Percentiles rank a stretch among this genome's conserved stretches.
phyloP scores from a whole-genome alignment of 2,329 filamentous ascomycete genomes.

The Ampelomyces quisqualis region DNA sequence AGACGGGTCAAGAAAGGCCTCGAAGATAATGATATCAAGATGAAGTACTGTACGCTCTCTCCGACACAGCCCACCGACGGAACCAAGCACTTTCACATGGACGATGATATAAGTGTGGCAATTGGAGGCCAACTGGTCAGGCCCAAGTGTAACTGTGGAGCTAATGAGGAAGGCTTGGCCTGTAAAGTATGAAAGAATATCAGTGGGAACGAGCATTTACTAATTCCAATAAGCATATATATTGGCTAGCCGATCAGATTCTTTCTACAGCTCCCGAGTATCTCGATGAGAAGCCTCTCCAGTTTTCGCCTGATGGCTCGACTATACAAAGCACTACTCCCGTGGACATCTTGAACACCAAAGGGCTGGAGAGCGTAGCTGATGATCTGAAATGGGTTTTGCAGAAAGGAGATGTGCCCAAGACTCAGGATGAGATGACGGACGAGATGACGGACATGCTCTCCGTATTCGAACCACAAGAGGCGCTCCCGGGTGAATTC shows the following conservation, averaged over 20 bases:
- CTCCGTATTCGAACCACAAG: conserved; percentile 41
- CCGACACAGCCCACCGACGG: conserved; percentile 24
- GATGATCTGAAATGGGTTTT: conserved; percentile 34
- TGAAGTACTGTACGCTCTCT: conserved; percentile 39
- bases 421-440: conserved; percentile 34
- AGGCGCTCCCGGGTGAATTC: conserved; percentile 39
- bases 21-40: conserved; percentile 36
- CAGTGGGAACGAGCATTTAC: neutral
- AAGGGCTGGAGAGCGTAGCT: conserved; percentile 30
- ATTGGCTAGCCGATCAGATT: conserved; percentile 42
- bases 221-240: conserved; percentile 37
- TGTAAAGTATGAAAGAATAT: conserved; percentile 34
- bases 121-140: conserved; percentile 29
- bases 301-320: conserved; percentile 37
- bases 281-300: conserved; percentile 28
- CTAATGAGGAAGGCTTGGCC: conserved; percentile 34
- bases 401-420: conserved; percentile 28
- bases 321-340: conserved; percentile 34
- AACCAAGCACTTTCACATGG: conserved; percentile 39
- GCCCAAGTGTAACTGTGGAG: conserved; percentile 40
- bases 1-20: conserved; percentile 35
- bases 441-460: conserved; percentile 39
- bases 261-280: conserved; percentile 24
- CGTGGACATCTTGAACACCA: conserved; percentile 30
- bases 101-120: conserved; percentile 40